Conservation (phyloP, 306 rosid genomes). For the Sphenostylis stenocarpa region DNA sequence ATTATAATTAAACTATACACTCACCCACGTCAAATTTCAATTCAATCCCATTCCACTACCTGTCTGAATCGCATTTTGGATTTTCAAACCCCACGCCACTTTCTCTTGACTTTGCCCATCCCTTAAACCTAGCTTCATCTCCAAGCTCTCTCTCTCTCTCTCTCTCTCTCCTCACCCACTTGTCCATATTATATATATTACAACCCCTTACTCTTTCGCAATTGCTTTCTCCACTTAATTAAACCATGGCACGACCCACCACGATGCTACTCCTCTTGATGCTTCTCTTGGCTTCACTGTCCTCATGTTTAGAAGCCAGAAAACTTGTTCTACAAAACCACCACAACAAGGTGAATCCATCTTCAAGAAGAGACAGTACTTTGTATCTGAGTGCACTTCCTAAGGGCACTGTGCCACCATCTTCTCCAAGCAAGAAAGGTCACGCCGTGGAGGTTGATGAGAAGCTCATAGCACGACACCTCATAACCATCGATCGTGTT, state of each 20-base stretch:
- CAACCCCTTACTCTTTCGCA: neutral
- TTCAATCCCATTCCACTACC: neutral
- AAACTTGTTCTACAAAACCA: conserved; percentile 29
- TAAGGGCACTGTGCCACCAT: conserved; percentile 68
- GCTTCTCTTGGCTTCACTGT: conserved; percentile 38
- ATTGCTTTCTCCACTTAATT: neutral
- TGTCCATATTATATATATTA: neutral
- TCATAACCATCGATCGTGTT: conserved; percentile 42
- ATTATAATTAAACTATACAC: neutral
- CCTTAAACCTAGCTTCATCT: neutral
- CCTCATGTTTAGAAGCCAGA: conserved; percentile 48
- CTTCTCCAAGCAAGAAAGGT: conserved; percentile 69
- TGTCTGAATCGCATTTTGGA: neutral
- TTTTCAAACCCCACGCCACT: neutral
- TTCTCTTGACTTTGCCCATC: neutral
- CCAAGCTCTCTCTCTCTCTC: neutral
- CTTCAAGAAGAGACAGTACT: conserved; percentile 29
- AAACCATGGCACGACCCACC: conserved; percentile 54
- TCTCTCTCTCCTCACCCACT: neutral
- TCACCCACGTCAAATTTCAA: neutral
- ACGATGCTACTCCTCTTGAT: conserved; percentile 37
- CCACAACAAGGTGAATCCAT: neutral
- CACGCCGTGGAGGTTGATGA: conserved; percentile 52
- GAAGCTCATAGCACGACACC: conserved; percentile 69
- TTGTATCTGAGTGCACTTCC: conserved; percentile 63